Percentiles rank a stretch among this genome's conserved stretches.
Evolutionary conservation across 352 stramenopile genomes (phyloP).

Genomic region (Globisporangium canariense): DNA sequence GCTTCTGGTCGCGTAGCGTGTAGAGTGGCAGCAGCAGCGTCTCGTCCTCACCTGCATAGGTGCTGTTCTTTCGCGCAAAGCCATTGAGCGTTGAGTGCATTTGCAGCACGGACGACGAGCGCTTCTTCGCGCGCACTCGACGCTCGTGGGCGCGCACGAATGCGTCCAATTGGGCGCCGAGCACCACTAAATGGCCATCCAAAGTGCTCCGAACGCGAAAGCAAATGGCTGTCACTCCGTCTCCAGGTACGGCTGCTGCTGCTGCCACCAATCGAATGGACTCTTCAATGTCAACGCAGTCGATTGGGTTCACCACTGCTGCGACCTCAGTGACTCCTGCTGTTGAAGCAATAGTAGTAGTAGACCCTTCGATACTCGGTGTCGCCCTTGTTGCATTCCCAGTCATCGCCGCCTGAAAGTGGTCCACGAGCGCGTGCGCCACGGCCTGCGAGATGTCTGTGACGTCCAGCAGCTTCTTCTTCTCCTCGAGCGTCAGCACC

Average conservation of each 20-base stretch:
- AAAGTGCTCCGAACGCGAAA: conserved; percentile 8
- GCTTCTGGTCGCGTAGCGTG: conserved; percentile 14
- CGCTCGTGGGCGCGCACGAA: conserved; percentile 14
- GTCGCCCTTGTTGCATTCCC: background rate
- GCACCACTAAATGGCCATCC: conserved; percentile 18
- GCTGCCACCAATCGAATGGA: conserved; percentile 11
- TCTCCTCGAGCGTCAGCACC: conserved; percentile 20
- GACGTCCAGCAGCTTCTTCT: conserved; percentile 21
- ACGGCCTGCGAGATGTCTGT: conserved; percentile 19
- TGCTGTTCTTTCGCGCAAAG: conserved; percentile 7
- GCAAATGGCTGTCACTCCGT: conserved; percentile 7
- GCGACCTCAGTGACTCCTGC: background rate
- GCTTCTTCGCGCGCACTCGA: background rate
- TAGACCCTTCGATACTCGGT: background rate
- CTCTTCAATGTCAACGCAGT: conserved; percentile 16
- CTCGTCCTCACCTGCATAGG: background rate
- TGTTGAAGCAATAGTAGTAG: too few species aligned
- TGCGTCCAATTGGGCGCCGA: conserved; percentile 13
- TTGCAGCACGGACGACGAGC: background rate
- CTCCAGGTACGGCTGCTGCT: background rate
- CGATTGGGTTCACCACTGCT: conserved; percentile 1
- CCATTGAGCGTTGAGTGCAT: background rate
- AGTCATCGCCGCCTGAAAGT: conserved; percentile 10
- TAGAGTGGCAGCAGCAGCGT: conserved; percentile 10
- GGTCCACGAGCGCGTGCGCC: conserved; percentile 17